phyloP scores from a whole-genome alignment of 1,139 yeast species.

The Geotrichum klebahnii region DNA sequence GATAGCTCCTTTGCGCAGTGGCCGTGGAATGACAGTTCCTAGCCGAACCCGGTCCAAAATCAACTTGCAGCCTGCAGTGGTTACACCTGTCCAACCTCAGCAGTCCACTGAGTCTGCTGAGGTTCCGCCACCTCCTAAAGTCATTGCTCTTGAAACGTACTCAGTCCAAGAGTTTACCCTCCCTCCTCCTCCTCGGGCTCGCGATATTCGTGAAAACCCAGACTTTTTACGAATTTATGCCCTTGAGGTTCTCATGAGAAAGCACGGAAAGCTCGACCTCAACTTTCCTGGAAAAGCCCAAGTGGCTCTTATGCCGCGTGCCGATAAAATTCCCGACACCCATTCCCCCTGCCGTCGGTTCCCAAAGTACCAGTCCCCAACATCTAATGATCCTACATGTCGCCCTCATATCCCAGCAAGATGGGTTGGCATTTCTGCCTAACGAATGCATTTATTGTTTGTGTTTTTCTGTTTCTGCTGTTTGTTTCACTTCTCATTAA shows the following conservation, averaged over 20 bases:
- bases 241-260: slow-evolving; percentile 36
- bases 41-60: not conserved
- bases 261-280: slow-evolving; percentile 36
- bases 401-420: slow-evolving; percentile 3
- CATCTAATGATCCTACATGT: not conserved
- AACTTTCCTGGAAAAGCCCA: slow-evolving; percentile 26
- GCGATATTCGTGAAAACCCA: slow-evolving; percentile 33
- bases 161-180: slow-evolving; percentile 16
- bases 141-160: slow-evolving; percentile 17
- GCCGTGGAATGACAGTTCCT: too few species aligned
- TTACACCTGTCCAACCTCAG: not conserved
- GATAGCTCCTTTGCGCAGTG: not conserved
- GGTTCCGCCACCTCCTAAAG: slow-evolving; percentile 1
- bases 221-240: slow-evolving; percentile 40
- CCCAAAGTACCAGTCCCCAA: slow-evolving; percentile 7
- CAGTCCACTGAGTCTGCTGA: slow-evolving; percentile 24
- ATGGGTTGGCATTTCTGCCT: slow-evolving; percentile 8
- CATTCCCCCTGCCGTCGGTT: slow-evolving; percentile 30
- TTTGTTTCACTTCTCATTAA: too few species aligned
- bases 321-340: slow-evolving; percentile 26
- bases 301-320: slow-evolving; percentile 14
- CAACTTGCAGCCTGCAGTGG: not conserved
- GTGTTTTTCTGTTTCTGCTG: too few species aligned
- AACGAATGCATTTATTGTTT: too few species aligned
- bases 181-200: slow-evolving; percentile 4